Conservation (phyloP, 2,329 filamentous ascomycete species). For the Ceratocystis harringtonii region DNA sequence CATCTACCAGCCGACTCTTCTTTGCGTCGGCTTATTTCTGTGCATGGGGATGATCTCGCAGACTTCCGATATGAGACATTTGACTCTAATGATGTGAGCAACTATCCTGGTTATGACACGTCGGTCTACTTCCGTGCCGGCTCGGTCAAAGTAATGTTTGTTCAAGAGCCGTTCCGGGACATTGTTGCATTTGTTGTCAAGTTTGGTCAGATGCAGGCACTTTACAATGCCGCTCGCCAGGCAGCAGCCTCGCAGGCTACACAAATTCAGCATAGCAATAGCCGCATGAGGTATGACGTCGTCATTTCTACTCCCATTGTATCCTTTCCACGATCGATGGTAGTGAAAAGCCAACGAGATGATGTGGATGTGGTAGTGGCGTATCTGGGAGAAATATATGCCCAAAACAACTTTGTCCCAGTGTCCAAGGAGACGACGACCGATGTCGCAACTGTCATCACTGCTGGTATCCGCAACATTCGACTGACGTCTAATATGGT, state of each 20-base stretch:
- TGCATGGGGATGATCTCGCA: conserved; percentile 86
- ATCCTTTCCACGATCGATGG: conserved; percentile 71
- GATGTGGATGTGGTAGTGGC: conserved; percentile 80
- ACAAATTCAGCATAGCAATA: conserved; percentile 79
- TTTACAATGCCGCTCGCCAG: conserved; percentile 92
- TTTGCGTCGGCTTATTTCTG: conserved; percentile 76
- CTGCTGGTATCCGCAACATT: conserved; percentile 82
- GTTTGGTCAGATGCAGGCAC: conserved; percentile 98
- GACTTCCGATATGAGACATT: conserved; percentile 98
- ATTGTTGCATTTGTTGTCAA: conserved; percentile 97
- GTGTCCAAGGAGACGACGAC: conserved; percentile 34
- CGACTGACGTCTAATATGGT: conserved; percentile 80
- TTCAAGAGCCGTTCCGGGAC: conserved; percentile 94
- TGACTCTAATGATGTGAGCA: conserved; percentile 50
- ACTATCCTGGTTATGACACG: conserved; percentile 88
- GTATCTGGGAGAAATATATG: conserved; percentile 93
- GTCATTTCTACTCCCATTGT: conserved; percentile 90
- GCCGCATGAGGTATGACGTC: conserved; percentile 86
- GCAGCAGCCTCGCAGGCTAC: conserved; percentile 87
- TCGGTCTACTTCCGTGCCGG: conserved; percentile 81
- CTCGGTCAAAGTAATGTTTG: conserved; percentile 91
- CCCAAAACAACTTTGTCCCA: conserved; percentile 64
- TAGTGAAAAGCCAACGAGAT: conserved; percentile 52
- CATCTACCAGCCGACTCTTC: conserved; percentile 70
- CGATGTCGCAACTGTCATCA: conserved; percentile 73